These are phyloP conservation scores for Scenedesmus sp. DNA, from an alignment of 163 green algal species.

Conservation along the genomic window DNA sequence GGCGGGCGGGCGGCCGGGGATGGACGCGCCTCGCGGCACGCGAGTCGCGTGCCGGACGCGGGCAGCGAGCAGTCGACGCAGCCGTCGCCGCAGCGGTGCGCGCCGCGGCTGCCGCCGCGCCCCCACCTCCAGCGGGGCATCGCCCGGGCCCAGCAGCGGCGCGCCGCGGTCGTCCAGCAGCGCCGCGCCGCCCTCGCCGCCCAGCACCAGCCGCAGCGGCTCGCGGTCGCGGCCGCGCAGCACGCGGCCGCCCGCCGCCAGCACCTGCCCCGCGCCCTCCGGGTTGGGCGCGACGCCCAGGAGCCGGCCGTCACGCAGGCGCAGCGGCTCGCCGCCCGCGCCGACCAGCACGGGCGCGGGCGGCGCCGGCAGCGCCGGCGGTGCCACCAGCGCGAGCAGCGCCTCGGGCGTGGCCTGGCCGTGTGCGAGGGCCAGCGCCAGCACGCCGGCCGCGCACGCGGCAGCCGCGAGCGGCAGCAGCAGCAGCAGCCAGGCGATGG, in stretches of 20 bases:
- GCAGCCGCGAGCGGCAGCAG: slow-evolving; percentile 1
- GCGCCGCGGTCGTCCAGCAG: background rate
- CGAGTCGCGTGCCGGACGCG: no score
- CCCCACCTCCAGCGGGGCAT: slow-evolving; percentile 2
- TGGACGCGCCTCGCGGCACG: no score
- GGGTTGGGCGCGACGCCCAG: background rate
- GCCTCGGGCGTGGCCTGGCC: background rate
- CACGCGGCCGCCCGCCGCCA: background rate
- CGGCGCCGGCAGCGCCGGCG: background rate
- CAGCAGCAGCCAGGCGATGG: slow-evolving; percentile 3
- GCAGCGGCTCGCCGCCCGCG: background rate
- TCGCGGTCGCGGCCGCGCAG: background rate
- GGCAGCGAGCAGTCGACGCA: no score
- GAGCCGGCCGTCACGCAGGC: background rate
- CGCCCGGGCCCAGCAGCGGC: slow-evolving; percentile 5
- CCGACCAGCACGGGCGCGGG: background rate
- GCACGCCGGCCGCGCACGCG: background rate
- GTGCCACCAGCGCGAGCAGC: background rate
- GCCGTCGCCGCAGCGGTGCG: no score
- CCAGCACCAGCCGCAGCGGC: slow-evolving; percentile 11
- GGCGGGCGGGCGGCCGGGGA: no score
- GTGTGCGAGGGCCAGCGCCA: slow-evolving; percentile 1
- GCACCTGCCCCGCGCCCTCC: background rate
- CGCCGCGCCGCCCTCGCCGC: background rate
- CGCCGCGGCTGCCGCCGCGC: no score